phyloP scores from a whole-genome alignment of 2,329 filamentous ascomycete genomes.

The Hymenoscyphus fructigenus region DNA sequence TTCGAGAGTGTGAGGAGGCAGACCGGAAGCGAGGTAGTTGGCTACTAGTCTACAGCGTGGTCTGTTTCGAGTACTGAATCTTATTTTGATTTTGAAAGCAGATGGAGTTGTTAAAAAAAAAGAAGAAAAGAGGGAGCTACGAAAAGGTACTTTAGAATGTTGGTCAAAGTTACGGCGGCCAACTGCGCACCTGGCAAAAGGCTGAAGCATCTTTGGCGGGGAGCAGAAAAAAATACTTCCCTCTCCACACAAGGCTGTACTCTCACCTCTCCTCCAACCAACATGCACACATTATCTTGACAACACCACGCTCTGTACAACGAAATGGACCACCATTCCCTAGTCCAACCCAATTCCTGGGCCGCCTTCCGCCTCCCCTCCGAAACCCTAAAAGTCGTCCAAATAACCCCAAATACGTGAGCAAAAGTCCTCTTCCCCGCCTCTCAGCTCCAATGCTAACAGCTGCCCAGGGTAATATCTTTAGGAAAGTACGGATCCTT shows the following conservation, averaged over 20 bases:
- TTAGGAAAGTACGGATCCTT: slow-evolving; percentile 93
- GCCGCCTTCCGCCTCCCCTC: slow-evolving; percentile 59
- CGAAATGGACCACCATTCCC: slow-evolving; percentile 33
- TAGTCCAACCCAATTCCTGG: slow-evolving; percentile 60
- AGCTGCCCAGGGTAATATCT: slow-evolving; percentile 67
- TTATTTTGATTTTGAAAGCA: no score
- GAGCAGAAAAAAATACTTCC: slow-evolving; percentile 14
- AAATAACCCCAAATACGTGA: slow-evolving; percentile 61
- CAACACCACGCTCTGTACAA: slow-evolving; percentile 9
- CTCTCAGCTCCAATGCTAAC: slow-evolving; percentile 18
- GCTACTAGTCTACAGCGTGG: no score
- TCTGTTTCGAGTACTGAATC: no score
- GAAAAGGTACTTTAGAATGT: background rate
- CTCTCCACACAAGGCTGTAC: slow-evolving; percentile 13
- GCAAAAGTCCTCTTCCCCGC: slow-evolving; percentile 29
- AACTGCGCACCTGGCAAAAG: background rate
- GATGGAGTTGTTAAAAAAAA: no score
- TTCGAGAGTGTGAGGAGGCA: no score
- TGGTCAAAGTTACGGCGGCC: background rate
- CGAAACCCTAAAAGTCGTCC: slow-evolving; percentile 55
- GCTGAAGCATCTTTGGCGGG: background rate
- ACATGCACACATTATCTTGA: background rate
- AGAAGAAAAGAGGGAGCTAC: no score
- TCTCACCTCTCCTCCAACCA: background rate
- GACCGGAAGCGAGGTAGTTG: no score